phyloP scores from a whole-genome alignment of 2,329 filamentous ascomycete genomes.

The Stenocarpella maydis region DNA sequence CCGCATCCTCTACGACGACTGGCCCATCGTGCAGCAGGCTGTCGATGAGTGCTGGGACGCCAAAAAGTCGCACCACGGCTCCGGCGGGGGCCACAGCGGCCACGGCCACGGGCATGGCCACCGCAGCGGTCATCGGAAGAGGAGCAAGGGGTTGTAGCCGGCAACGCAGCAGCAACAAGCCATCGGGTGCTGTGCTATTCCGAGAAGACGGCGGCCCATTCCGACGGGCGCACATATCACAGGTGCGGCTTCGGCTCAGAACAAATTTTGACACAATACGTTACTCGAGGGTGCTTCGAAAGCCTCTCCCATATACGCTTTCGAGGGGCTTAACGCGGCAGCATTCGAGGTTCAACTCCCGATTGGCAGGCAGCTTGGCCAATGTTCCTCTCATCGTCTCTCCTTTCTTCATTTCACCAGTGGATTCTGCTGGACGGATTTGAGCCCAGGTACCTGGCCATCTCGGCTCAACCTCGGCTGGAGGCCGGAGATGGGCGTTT shows the following conservation, averaged over 20 bases:
- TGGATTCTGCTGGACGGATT: not conserved
- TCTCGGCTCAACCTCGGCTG: not conserved
- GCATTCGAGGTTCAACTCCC: not conserved
- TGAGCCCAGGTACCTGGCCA: not conserved
- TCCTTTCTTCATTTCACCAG: not conserved
- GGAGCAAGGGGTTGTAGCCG: slow-evolving; percentile 11
- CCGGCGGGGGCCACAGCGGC: not conserved
- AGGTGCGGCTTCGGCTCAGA: not conserved
- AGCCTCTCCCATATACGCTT: slow-evolving; percentile 2
- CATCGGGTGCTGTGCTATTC: not conserved
- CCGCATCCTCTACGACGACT: slow-evolving; percentile 50
- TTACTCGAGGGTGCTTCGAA: slow-evolving; percentile 6
- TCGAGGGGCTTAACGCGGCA: not conserved
- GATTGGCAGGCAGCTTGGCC: not conserved
- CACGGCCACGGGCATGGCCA: not conserved
- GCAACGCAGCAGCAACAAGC: not conserved
- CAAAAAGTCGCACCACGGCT: slow-evolving; percentile 4
- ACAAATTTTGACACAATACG: slow-evolving; percentile 4
- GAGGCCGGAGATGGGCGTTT: not conserved
- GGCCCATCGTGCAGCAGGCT: slow-evolving; percentile 52
- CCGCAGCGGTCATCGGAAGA: slow-evolving; percentile 9
- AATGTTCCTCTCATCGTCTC: not conserved
- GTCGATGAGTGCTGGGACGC: slow-evolving; percentile 41
- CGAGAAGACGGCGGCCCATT: not conserved
- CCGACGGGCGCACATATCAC: not conserved